These are phyloP conservation scores for Myrmaecium sp. DNA, from an alignment of 2,329 filamentous ascomycete genomes.

Conservation along the genomic window DNA sequence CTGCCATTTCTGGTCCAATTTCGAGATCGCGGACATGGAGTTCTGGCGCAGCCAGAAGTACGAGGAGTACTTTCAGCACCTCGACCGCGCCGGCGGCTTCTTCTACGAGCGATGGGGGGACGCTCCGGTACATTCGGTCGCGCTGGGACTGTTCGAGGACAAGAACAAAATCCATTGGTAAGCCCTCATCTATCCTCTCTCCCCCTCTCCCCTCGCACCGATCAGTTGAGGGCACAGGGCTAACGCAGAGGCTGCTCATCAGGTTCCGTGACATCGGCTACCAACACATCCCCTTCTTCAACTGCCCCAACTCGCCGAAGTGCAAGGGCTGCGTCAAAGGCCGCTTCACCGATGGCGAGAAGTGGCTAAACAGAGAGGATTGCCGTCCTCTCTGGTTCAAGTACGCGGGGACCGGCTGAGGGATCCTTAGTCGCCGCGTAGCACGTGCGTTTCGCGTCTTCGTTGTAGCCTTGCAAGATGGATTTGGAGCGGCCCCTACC, in stretches of 20 bases:
- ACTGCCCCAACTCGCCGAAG: constrained; percentile 93
- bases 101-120: constrained; percentile 99
- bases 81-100: constrained; percentile 88
- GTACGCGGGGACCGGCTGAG: constrained; percentile 71
- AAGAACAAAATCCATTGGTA: constrained; percentile 84
- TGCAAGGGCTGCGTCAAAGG: constrained; percentile 78
- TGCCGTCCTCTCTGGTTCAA: constrained; percentile 97
- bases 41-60: constrained; percentile 88
- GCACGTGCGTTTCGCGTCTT: no score
- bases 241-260: not conserved
- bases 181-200: constrained; percentile 15
- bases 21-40: constrained; percentile 83
- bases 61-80: constrained; percentile 88
- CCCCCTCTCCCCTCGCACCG: no score
- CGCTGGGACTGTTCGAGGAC: constrained; percentile 82
- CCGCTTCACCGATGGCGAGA: constrained; percentile 73
- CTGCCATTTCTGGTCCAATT: constrained; percentile 99
- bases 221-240: no score
- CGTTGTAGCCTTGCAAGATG: no score
- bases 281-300: constrained; percentile 96
- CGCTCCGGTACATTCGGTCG: constrained; percentile 91
- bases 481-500: no score
- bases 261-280: constrained; percentile 99
- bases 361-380: constrained; percentile 76
- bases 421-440: no score